A percentile compares a stretch with the other conserved stretches of the same genome.
These are phyloP conservation scores for Dothidotthia symphoricarpi DNA, from an alignment of 2,329 filamentous ascomycete genomes.

Conservation along the genomic window DNA sequence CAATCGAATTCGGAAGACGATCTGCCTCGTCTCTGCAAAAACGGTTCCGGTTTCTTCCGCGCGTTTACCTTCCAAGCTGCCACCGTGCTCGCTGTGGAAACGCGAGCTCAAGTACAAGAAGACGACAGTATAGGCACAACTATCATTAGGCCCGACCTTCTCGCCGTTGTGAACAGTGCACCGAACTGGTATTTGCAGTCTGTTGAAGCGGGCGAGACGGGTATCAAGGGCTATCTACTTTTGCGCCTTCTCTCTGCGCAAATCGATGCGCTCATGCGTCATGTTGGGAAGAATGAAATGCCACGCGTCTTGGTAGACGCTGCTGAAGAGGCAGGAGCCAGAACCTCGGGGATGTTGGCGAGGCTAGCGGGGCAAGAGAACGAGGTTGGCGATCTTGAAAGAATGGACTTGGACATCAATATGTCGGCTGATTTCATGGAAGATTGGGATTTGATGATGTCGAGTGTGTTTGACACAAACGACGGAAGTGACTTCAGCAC, in stretches of 20 bases:
- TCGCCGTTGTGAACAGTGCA: slow-evolving; percentile 21
- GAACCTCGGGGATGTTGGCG: slow-evolving; percentile 23
- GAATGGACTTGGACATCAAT: slow-evolving; percentile 5
- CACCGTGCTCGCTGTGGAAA: slow-evolving; percentile 21
- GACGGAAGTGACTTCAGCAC: slow-evolving; percentile 1
- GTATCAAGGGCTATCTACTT: slow-evolving; percentile 31
- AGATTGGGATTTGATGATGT: slow-evolving; percentile 22
- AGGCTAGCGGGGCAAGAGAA: slow-evolving; percentile 9
- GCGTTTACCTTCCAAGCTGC: slow-evolving; percentile 23
- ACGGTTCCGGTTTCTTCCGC: slow-evolving; percentile 27
- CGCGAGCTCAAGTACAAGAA: slow-evolving; percentile 24
- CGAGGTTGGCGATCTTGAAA: background rate
- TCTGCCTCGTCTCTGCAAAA: slow-evolving; percentile 21
- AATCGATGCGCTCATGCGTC: slow-evolving; percentile 19
- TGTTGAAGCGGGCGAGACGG: slow-evolving; percentile 32
- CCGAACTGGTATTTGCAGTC: slow-evolving; percentile 17
- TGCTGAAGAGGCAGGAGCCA: slow-evolving; percentile 16
- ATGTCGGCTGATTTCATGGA: slow-evolving; percentile 12
- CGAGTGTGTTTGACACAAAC: slow-evolving; percentile 13
- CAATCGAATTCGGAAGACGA: slow-evolving; percentile 8
- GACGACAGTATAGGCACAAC: slow-evolving; percentile 24
- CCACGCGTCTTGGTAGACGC: slow-evolving; percentile 12
- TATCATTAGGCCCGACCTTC: slow-evolving; percentile 18
- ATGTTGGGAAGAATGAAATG: slow-evolving; percentile 13
- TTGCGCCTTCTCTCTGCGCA: slow-evolving; percentile 19